Base-by-base conservation (phyloP, 1,139 yeast genomes). In the Zygoascus sp. region DNA sequence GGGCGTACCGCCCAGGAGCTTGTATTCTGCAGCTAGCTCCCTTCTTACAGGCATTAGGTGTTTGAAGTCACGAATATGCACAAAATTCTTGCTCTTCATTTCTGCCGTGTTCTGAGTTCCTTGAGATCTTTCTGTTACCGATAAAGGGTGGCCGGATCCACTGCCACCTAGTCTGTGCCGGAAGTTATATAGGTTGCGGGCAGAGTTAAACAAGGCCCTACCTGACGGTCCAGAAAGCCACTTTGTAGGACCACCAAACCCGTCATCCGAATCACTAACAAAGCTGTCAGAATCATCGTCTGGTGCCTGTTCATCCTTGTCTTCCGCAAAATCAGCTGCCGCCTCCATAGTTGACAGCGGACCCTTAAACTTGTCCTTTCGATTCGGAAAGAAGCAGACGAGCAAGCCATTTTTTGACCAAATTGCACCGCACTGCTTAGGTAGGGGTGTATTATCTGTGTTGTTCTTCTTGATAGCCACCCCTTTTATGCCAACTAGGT, bases 381-480 rank as follows among this genome's bases (percentile, higher is more conserved):
- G 50, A n/a, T 83, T 80, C n/a, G 81, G 76, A 65, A 87, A 88
- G 58, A 90, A 89, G 60, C 96, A 86, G 1, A 89, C 83, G 47
- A 89, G 69, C 52, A 79, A 79, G 0, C 97, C 97, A 2, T 79
- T 76, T 13, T 79, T 76, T 0, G 94, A 75, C 96, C 97, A 89
- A 0, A 79, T 72, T 0, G 95, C 96, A 8, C 97, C 96, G 69
- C 96, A 89, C 2, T 92, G 95, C 60, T 86, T 88, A 0, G 97
- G 96, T 2, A 89, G 74, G 0, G 97, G 97, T 0, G 96, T 87
- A 32, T 89, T 81, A 59, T 88, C 96, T 58, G 81, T 77, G 13
- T 66, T 58, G 52, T 41, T 45, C 50, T 22, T 17, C 58, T 7
- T 58, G 62, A 13, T 56, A 58, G 20, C 60, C 63, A 15, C 45